phyloP scores from a whole-genome alignment of 2,329 filamentous ascomycete species.

The Fusarium stilboides region DNA sequence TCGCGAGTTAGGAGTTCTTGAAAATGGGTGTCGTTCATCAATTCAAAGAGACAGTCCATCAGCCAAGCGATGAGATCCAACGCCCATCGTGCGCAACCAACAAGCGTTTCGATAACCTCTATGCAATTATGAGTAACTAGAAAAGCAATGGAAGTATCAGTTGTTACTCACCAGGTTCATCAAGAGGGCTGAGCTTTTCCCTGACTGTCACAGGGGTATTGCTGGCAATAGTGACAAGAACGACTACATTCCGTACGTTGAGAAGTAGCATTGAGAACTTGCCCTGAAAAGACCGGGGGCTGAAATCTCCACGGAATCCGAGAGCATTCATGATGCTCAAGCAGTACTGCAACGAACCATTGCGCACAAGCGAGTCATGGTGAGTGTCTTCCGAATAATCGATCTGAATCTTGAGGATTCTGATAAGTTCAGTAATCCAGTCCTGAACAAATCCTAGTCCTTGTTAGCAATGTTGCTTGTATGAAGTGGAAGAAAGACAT shows the following conservation, averaged over 20 bases:
- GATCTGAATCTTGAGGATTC: slow-evolving; percentile 78
- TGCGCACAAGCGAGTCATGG: slow-evolving; percentile 80
- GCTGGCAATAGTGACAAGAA: slow-evolving; percentile 75
- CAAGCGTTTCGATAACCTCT: slow-evolving; percentile 81
- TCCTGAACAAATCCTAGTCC: slow-evolving; percentile 70
- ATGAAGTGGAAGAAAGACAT: not conserved
- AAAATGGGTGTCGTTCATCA: slow-evolving; percentile 68
- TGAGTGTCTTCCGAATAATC: slow-evolving; percentile 86
- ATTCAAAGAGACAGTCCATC: slow-evolving; percentile 70
- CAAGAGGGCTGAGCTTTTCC: slow-evolving; percentile 71
- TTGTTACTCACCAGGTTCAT: slow-evolving; percentile 66
- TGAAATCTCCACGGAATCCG: slow-evolving; percentile 77
- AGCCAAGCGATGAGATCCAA: slow-evolving; percentile 78
- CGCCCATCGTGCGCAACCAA: slow-evolving; percentile 84
- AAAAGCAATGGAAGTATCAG: not conserved
- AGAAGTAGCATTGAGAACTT: slow-evolving; percentile 83
- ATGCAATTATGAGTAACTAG: slow-evolving; percentile 19
- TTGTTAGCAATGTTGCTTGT: slow-evolving; percentile 33
- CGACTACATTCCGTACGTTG: slow-evolving; percentile 80
- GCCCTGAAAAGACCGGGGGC: slow-evolving; percentile 74
- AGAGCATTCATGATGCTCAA: slow-evolving; percentile 85
- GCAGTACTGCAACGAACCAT: slow-evolving; percentile 80
- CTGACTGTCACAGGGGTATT: slow-evolving; percentile 69
- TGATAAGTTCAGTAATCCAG: slow-evolving; percentile 77
- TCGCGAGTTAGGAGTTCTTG: slow-evolving; percentile 64